Percentiles rank a stretch among this genome's conserved stretches.
These are phyloP conservation scores for Fusarium cyanostomum DNA, from an alignment of 2,329 filamentous ascomycete species.

Conservation along the genomic window DNA sequence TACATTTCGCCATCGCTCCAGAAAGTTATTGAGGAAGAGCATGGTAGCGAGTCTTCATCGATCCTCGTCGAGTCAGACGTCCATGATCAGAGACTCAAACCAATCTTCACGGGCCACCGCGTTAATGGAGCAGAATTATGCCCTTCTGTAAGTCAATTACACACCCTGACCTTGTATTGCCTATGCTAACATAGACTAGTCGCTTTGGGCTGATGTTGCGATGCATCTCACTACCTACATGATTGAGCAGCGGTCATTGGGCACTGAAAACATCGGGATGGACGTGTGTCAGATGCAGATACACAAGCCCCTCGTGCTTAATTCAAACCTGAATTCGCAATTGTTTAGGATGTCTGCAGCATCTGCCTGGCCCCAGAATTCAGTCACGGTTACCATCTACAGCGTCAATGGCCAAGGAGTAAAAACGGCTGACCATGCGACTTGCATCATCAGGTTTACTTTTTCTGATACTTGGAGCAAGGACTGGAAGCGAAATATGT, in stretches of 20 bases:
- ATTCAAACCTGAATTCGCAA: conserved; percentile 13
- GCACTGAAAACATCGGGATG: conserved; percentile 17
- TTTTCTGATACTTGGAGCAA: conserved; percentile 12
- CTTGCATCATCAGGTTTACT: conserved; percentile 9
- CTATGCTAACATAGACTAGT: conserved; percentile 15
- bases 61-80: conserved; percentile 30
- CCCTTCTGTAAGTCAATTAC: conserved; percentile 28
- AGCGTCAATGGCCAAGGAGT: conserved; percentile 32
- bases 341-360: conserved; percentile 28
- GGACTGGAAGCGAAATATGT: conserved; percentile 37
- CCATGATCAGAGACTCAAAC: conserved; percentile 20
- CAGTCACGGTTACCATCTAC: conserved; percentile 31
- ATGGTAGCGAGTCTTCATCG: conserved; percentile 9
- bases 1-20: conserved; percentile 35
- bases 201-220: conserved; percentile 30
- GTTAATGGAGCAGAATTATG: conserved; percentile 36
- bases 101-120: conserved; percentile 30
- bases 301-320: conserved; percentile 33
- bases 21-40: conserved; percentile 27
- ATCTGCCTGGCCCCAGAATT: conserved; percentile 25
- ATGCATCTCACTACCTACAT: conserved; percentile 22
- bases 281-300: conserved; percentile 34
- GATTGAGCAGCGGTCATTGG: conserved; percentile 25
- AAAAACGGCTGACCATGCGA: conserved; percentile 26
- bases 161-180: too few species aligned